Evolutionary conservation across 257 asterid species (phyloP).

Genomic region (Nicotiana otophora): DNA sequence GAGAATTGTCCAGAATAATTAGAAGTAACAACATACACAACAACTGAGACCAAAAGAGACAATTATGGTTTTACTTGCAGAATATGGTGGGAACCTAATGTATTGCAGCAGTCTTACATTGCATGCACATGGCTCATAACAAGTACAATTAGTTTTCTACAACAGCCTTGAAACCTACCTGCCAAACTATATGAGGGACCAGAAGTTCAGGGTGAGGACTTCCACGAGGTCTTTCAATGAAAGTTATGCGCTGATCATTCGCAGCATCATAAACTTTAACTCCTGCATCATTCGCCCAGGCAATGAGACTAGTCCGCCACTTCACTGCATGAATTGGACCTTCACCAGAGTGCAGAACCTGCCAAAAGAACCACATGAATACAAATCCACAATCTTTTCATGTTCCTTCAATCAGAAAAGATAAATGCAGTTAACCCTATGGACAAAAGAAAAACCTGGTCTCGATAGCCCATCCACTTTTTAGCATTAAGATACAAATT

Average conservation of each 20-base stretch:
- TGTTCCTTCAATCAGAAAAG: conserved; percentile 19
- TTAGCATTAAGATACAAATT: conserved; percentile 72
- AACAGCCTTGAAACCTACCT: conserved; percentile 43
- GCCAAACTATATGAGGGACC: conserved; percentile 97
- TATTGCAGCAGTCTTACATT: neutral
- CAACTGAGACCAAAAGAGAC: neutral
- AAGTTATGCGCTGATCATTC: conserved; percentile 85
- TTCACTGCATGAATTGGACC: conserved; percentile 96
- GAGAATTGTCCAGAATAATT: conserved; percentile 20
- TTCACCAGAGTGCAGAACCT: conserved; percentile 98
- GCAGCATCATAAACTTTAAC: conserved; percentile 96
- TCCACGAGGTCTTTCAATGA: conserved; percentile 91
- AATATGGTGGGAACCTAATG: neutral
- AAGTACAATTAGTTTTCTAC: neutral
- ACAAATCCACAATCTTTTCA: conserved; percentile 5
- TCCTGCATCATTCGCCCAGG: conserved; percentile 99
- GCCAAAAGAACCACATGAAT: conserved; percentile 22
- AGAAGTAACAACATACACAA: neutral
- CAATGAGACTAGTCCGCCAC: conserved; percentile 90
- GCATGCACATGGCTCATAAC: neutral
- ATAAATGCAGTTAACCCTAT: conserved; percentile 10
- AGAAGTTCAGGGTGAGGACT: conserved; percentile 94
- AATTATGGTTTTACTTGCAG: neutral
- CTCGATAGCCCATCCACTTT: conserved; percentile 93
- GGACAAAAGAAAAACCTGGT: conserved; percentile 65